phyloP scores from a whole-genome alignment of 2,329 filamentous ascomycete genomes.

The Helotiales sp. region DNA sequence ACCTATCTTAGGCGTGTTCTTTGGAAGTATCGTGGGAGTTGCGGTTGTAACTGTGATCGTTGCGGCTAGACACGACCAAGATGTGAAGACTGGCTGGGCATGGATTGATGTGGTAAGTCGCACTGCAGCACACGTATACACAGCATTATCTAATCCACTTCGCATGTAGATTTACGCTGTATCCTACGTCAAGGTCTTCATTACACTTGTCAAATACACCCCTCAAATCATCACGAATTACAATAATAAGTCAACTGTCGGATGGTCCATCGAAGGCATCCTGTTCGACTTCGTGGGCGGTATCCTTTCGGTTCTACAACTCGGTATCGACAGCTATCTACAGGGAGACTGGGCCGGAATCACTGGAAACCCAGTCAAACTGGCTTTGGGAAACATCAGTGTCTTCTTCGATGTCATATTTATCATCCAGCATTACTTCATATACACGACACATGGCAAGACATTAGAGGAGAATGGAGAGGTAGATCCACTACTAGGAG shows the following conservation, averaged over 20 bases:
- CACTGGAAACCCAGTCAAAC: slow-evolving; percentile 89
- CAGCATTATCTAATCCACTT: not conserved
- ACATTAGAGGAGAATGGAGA: slow-evolving; percentile 24
- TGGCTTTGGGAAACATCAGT: slow-evolving; percentile 82
- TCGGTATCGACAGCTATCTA: slow-evolving; percentile 82
- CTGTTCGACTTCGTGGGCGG: slow-evolving; percentile 84
- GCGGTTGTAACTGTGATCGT: slow-evolving; percentile 55
- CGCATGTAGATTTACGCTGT: slow-evolving; percentile 60
- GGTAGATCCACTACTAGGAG: slow-evolving; percentile 31
- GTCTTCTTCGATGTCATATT: slow-evolving; percentile 88
- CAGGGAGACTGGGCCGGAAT: slow-evolving; percentile 89
- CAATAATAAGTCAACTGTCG: slow-evolving; percentile 80
- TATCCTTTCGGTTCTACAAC: slow-evolving; percentile 78
- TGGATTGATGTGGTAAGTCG: slow-evolving; percentile 60
- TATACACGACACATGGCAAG: slow-evolving; percentile 59
- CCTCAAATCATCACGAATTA: slow-evolving; percentile 87
- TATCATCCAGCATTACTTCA: slow-evolving; percentile 83
- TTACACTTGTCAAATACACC: slow-evolving; percentile 91
- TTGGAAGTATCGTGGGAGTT: slow-evolving; percentile 67
- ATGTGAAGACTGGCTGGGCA: slow-evolving; percentile 58
- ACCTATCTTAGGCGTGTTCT: slow-evolving; percentile 70
- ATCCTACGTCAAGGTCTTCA: slow-evolving; percentile 85
- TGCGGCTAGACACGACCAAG: slow-evolving; percentile 43
- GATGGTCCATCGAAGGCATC: slow-evolving; percentile 87
- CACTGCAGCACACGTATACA: not conserved